Percentiles rank a stretch among this genome's conserved stretches.
These are phyloP conservation scores for Penicillium digitatum DNA, from an alignment of 2,329 filamentous ascomycete genomes.

Conservation along the genomic window DNA sequence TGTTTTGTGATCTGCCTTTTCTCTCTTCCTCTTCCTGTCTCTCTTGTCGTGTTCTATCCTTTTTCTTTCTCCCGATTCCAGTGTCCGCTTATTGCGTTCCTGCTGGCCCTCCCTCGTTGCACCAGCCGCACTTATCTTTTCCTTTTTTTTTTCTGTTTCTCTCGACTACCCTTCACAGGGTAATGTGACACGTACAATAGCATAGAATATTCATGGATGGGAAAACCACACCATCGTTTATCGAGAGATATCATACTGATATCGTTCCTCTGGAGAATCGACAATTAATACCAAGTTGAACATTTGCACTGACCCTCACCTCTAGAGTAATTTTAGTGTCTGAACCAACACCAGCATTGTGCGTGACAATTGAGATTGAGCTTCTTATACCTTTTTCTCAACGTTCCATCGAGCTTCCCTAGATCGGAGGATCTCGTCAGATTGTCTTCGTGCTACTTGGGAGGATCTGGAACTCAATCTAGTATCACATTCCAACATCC, in stretches of 20 bases:
- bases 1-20: conserved; percentile 18
- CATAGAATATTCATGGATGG: conserved; percentile 29
- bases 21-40: conserved; percentile 5
- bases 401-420: not conserved
- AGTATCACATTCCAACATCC: not conserved
- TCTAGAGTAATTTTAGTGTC: not conserved
- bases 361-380: not conserved
- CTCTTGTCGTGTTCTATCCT: conserved; percentile 18
- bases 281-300: conserved; percentile 10
- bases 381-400: not conserved
- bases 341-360: not conserved
- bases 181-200: conserved; percentile 30
- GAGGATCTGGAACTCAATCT: conserved; percentile 4
- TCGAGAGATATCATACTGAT: conserved; percentile 11
- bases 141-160: conserved; percentile 19
- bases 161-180: conserved; percentile 16
- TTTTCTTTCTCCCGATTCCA: conserved; percentile 19
- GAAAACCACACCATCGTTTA: conserved; percentile 26
- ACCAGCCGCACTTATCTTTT: conserved; percentile 21
- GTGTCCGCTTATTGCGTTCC: conserved; percentile 25
- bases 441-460: not conserved
- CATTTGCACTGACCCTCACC: not conserved
- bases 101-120: conserved; percentile 22
- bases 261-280: conserved; percentile 12
- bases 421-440: not conserved